Conservation (phyloP, 805 yeast species). For the Phaffomyces opuntiae region DNA sequence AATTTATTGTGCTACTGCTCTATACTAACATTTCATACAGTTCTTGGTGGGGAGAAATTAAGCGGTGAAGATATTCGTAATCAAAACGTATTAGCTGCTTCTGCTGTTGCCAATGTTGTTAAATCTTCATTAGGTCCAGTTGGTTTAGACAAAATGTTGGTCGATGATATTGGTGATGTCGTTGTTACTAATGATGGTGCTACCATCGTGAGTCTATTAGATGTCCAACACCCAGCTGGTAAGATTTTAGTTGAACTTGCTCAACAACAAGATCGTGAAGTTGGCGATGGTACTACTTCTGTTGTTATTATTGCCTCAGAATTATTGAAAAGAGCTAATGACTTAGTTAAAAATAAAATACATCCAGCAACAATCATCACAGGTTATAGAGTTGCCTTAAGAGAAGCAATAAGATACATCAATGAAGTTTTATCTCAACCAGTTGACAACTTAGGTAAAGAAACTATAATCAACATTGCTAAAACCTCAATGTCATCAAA, state of each 20-base stretch:
- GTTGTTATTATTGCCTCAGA: slow-evolving; percentile 96
- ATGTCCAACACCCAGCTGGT: slow-evolving; percentile 99
- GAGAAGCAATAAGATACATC: slow-evolving; percentile 81
- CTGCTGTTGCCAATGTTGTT: slow-evolving; percentile 96
- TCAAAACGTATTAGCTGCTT: slow-evolving; percentile 95
- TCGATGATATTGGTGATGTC: slow-evolving; percentile 98
- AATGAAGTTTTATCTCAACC: slow-evolving; percentile 77
- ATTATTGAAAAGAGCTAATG: slow-evolving; percentile 85
- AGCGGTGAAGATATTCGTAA: slow-evolving; percentile 95
- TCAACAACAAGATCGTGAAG: slow-evolving; percentile 97
- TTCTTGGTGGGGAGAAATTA: slow-evolving; percentile 91
- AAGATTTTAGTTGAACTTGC: slow-evolving; percentile 95
- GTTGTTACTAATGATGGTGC: slow-evolving; percentile 99
- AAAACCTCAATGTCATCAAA: slow-evolving; percentile 96
- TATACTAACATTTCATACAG: slow-evolving; percentile 20
- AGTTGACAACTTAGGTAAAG: slow-evolving; percentile 69
- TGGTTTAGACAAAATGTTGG: slow-evolving; percentile 96
- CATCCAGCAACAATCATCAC: slow-evolving; percentile 98
- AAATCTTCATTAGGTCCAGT: slow-evolving; percentile 97
- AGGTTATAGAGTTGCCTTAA: slow-evolving; percentile 88
- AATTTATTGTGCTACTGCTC: not conserved
- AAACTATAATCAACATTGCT: slow-evolving; percentile 83
- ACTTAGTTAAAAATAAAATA: slow-evolving; percentile 83
- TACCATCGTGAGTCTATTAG: slow-evolving; percentile 81
- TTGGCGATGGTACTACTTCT: slow-evolving; percentile 97